These are phyloP conservation scores for Heritiera littoralis DNA, from an alignment of 345 rosid genomes.

Conservation along the genomic window DNA sequence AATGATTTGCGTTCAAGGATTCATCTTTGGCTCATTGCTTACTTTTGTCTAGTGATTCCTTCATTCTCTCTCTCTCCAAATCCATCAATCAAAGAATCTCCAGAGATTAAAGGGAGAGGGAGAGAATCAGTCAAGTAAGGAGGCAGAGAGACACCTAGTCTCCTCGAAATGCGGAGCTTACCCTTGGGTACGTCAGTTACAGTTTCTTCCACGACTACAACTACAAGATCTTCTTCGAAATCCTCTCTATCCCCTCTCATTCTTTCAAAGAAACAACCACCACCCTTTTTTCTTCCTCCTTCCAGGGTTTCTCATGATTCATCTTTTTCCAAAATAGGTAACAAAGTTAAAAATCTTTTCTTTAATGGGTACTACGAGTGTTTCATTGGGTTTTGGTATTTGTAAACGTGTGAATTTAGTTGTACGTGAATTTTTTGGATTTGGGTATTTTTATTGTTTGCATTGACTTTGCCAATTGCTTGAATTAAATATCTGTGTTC, in stretches of 20 bases:
- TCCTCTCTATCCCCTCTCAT: constrained; percentile 32
- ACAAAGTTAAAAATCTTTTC: background rate
- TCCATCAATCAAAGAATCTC: background rate
- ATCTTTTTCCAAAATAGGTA: constrained; percentile 50
- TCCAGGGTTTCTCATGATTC: constrained; percentile 33
- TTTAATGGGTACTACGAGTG: background rate
- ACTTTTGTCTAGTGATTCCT: no score
- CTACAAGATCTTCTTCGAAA: constrained; percentile 17
- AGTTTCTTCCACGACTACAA: constrained; percentile 33
- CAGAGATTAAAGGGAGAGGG: constrained; percentile 3
- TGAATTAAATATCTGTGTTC: background rate
- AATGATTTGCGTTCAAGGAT: no score
- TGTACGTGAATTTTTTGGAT: background rate
- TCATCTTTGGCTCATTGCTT: no score
- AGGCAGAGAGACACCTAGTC: background rate
- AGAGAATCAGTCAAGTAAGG: background rate
- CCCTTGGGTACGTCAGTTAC: constrained; percentile 63
- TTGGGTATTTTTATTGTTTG: constrained; percentile 7
- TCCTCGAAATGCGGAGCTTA: constrained; percentile 63
- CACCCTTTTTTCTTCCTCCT: constrained; percentile 31
- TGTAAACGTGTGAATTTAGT: background rate
- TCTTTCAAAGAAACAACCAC: constrained; percentile 30
- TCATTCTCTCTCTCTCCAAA: background rate
- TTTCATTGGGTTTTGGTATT: background rate
- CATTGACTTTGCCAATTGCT: constrained; percentile 4